phyloP scores from a whole-genome alignment of 2,329 filamentous ascomycete genomes.

The Graphilbum fragrans region DNA sequence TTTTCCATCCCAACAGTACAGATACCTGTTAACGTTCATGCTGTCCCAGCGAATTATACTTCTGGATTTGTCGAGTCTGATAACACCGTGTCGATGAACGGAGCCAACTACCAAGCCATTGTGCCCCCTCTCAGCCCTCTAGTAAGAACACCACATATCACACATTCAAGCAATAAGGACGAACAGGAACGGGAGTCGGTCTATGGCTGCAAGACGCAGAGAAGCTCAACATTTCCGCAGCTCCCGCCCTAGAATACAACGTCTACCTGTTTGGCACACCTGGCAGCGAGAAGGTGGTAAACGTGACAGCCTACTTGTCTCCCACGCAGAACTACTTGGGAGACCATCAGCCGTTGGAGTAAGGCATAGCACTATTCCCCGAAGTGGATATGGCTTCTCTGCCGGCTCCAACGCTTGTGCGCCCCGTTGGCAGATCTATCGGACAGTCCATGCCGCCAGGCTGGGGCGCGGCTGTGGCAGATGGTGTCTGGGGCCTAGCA shows the following conservation, averaged over 20 bases:
- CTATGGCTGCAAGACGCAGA: slow-evolving; percentile 38
- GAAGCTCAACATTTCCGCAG: slow-evolving; percentile 33
- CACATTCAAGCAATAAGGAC: slow-evolving; percentile 41
- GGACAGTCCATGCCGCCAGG: slow-evolving; percentile 27
- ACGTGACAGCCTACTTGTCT: slow-evolving; percentile 37
- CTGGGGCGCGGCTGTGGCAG: slow-evolving; percentile 30
- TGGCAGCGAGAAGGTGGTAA: slow-evolving; percentile 20
- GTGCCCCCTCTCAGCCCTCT: slow-evolving; percentile 15
- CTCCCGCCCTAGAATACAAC: slow-evolving; percentile 46
- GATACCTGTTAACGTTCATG: slow-evolving; percentile 39
- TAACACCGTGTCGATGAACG: slow-evolving; percentile 41
- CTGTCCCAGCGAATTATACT: slow-evolving; percentile 36
- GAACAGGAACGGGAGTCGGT: slow-evolving; percentile 45
- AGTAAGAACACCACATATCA: slow-evolving; percentile 30
- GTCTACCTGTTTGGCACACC: slow-evolving; percentile 47
- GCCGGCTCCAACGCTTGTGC: slow-evolving; percentile 21
- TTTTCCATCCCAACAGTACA: slow-evolving; percentile 32
- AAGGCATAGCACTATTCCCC: slow-evolving; percentile 34
- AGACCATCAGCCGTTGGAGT: slow-evolving; percentile 34
- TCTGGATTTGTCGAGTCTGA: slow-evolving; percentile 52
- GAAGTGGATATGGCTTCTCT: slow-evolving; percentile 15
- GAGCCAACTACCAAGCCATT: slow-evolving; percentile 35
- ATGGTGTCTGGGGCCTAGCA: slow-evolving; percentile 32
- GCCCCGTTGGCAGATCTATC: slow-evolving; percentile 27
- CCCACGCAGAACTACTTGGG: slow-evolving; percentile 41